Conservation (phyloP, 2,329 filamentous ascomycete species). For the Xylariales sp. region DNA sequence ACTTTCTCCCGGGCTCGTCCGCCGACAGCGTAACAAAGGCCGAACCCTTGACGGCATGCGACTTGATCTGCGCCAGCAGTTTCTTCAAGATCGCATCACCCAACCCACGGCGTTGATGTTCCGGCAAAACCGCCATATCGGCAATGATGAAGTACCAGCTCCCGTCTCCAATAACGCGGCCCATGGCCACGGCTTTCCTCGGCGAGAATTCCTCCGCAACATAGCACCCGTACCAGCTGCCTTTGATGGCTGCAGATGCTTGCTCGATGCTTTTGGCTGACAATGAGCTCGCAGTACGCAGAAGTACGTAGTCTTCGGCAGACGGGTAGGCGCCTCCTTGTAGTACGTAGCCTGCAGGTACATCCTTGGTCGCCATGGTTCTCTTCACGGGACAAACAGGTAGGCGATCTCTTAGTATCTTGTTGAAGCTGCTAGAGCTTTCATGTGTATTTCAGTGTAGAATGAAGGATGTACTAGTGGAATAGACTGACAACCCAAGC, state of each 20-base stretch:
- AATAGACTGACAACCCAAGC: no score
- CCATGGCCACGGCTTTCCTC: conserved; percentile 38
- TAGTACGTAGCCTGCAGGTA: conserved; percentile 32
- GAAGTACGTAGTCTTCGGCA: conserved; percentile 30
- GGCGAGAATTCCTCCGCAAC: conserved; percentile 23
- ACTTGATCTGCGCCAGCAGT: conserved; percentile 35
- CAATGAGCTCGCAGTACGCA: conserved; percentile 32
- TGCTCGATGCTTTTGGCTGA: conserved; percentile 32
- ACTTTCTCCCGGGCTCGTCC: conserved; percentile 36
- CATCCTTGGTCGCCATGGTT: conserved; percentile 8
- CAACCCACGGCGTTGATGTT: conserved; percentile 42
- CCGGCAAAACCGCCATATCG: conserved; percentile 45
- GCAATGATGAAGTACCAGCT: conserved; percentile 46
- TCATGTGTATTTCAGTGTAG: no score
- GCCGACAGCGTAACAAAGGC: conserved; percentile 42
- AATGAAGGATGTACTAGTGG: no score
- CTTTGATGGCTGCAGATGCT: conserved; percentile 27
- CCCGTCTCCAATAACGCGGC: conserved; percentile 45
- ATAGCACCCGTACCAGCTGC: conserved; percentile 40
- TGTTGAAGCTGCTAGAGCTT: no score
- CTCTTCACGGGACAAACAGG: not conserved
- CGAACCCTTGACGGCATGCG: conserved; percentile 30
- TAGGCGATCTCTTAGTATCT: no score
- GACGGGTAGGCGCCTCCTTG: conserved; percentile 29
- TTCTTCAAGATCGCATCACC: conserved; percentile 39